These are phyloP conservation scores for Aspergillus olivimuriae DNA, from an alignment of 495 filamentous ascomycete genomes.

Conservation along the genomic window DNA sequence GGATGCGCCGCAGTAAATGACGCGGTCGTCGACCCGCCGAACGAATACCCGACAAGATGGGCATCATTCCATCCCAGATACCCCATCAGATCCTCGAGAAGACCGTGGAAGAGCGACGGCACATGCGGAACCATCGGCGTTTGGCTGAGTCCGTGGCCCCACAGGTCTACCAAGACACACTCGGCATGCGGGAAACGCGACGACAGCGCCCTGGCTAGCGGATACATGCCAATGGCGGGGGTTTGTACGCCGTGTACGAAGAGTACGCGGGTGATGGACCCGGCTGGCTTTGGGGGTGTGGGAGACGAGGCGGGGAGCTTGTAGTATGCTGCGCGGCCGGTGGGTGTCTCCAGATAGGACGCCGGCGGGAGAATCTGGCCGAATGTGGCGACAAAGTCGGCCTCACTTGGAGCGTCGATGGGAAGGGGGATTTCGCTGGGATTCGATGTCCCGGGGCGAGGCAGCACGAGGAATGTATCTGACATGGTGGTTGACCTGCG, in stretches of 20 bases:
- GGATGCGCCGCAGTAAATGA: constrained; percentile 21
- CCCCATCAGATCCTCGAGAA: constrained; percentile 18
- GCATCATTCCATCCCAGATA: constrained; percentile 23
- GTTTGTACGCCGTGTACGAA: constrained; percentile 34
- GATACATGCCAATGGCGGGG: constrained; percentile 29
- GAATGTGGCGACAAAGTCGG: constrained; percentile 27
- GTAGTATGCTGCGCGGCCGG: constrained; percentile 33
- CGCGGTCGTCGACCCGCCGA: constrained; percentile 27
- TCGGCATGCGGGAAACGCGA: constrained; percentile 25
- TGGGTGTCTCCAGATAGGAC: constrained; percentile 23
- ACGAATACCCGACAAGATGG: constrained; percentile 34
- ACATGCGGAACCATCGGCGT: constrained; percentile 24
- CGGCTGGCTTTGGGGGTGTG: constrained; percentile 1
- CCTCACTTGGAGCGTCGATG: constrained; percentile 32
- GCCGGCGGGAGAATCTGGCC: constrained; percentile 30
- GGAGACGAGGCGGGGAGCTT: constrained; percentile 16
- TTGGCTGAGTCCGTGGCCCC: constrained; percentile 33
- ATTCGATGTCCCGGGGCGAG: constrained; percentile 20
- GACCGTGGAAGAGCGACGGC: constrained; percentile 20
- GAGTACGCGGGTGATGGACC: constrained; percentile 16
- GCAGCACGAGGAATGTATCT: constrained; percentile 19
- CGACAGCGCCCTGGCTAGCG: constrained; percentile 22
- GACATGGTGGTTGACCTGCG: too few species aligned
- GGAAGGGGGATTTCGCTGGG: constrained; percentile 3
- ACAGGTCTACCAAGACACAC: constrained; percentile 28